Base-by-base conservation (phyloP, 306 rosid species). In the Leucaena leucocephala region DNA sequence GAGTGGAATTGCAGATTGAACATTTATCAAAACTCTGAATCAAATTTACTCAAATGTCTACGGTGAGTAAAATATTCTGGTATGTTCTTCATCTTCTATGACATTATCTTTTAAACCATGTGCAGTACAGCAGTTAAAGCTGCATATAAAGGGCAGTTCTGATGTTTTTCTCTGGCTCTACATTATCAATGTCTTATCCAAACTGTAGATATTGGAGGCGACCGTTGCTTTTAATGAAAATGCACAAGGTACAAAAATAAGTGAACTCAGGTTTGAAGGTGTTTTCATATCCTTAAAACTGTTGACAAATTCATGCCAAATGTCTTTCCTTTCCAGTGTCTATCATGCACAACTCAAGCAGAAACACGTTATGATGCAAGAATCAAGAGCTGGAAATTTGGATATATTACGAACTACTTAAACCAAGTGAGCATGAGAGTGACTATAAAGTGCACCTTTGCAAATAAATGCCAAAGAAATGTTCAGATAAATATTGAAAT, bases 361-460 rank as follows among this genome's bases (percentile, higher is more conserved):
- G 19, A 80, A 50, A n/a, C 50, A 38, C 52, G 48, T 36, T 44
- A 62, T 69, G 67, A 44, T 43, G 44, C 39, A 42, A 73, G 58
- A 62, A 76, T 55, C 72, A 52, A 71, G 62, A 22, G 5, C 14
- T 35, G 46, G 15, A 69, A 35, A 75, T 48, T 35, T 63, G 34
- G 13, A 42, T 12, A 35, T 34, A 48, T 39, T 2, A 46, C 11
- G 13, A 17, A 21, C 43, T 6, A 22, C 22, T 5, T 38, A 19
- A 61, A 27, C 39, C 16, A 50, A 44, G 74, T 17, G 40, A 69
- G 40, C 74, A 44, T 12, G 55, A 69, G 4, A 69, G 40, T 69
- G 17, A 27, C 57, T 13, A 22, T 19, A 52, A 45, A 71, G 61
- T 59, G 57, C 55, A 48, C 57, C 39, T 22, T 43, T 19, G 65